These are phyloP conservation scores for Lactarius vividus DNA, from an alignment of 768 basidiomycete species.

Conservation along the genomic window DNA sequence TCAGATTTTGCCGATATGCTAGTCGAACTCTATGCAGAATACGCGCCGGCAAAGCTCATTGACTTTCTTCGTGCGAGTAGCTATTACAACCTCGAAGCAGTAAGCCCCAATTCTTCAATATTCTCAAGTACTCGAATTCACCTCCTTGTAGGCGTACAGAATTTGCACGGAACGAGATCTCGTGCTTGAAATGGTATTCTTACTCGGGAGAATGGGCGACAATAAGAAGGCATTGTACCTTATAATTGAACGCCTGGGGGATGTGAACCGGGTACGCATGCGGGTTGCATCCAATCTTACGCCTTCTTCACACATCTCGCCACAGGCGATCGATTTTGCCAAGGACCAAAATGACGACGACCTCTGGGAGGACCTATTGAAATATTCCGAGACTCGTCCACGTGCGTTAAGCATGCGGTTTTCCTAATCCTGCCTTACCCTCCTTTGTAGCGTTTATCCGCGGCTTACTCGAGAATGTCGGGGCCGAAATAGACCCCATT, in stretches of 20 bases:
- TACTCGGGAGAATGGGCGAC: conserved; percentile 96
- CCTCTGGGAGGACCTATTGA: conserved; percentile 94
- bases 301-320: background rate
- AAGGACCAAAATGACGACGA: conserved; percentile 97
- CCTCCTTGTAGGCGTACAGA: conserved; percentile 67
- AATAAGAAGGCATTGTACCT: conserved; percentile 92
- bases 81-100: conserved; percentile 86
- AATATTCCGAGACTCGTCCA: conserved; percentile 92
- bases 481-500: conserved; percentile 93
- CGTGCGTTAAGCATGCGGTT: conserved; percentile 42
- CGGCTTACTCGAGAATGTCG: conserved; percentile 91
- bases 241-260: conserved; percentile 92
- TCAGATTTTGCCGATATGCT: conserved; percentile 83
- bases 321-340: conserved; percentile 83
- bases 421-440: conserved; percentile 9
- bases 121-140: background rate
- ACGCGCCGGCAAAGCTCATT: conserved; percentile 71
- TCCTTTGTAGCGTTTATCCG: conserved; percentile 77
- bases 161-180: conserved; percentile 83
- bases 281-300: background rate
- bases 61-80: conserved; percentile 90
- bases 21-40: conserved; percentile 92
- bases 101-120: conserved; percentile 33
- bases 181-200: conserved; percentile 96
- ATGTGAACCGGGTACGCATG: conserved; percentile 74